A percentile compares a stretch with the other conserved stretches of the same genome.
phyloP scores from a whole-genome alignment of 2,329 filamentous ascomycete species.

The Tolypocladium paradoxum region DNA sequence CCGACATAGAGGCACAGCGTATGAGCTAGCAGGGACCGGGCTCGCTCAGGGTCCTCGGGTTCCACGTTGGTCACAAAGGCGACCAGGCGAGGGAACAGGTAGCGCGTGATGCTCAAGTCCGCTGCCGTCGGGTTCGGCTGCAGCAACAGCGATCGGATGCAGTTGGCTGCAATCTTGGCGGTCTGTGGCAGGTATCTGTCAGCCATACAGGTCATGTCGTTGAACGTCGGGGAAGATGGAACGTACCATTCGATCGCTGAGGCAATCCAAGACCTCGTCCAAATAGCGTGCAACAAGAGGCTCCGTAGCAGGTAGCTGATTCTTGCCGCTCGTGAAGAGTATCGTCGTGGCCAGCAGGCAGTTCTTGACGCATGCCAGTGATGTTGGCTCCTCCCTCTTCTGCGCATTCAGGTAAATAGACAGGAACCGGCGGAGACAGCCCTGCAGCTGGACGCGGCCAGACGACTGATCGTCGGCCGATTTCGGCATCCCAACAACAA shows the following conservation, averaged over 20 bases:
- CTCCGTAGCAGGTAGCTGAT: constrained; percentile 63
- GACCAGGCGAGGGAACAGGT: constrained; percentile 65
- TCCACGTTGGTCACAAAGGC: constrained; percentile 60
- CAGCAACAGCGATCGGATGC: constrained; percentile 73
- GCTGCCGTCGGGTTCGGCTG: constrained; percentile 50
- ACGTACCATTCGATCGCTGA: constrained; percentile 62
- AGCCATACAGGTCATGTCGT: background rate
- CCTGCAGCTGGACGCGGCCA: constrained; percentile 62
- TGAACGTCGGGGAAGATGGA: background rate
- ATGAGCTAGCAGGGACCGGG: constrained; percentile 58
- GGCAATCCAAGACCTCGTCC: constrained; percentile 73
- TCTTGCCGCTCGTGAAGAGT: constrained; percentile 70
- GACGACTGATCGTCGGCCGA: constrained; percentile 33
- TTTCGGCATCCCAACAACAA: constrained; percentile 63
- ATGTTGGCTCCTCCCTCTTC: constrained; percentile 62
- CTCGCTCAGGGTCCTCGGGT: constrained; percentile 70
- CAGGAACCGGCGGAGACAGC: constrained; percentile 72
- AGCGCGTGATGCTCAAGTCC: constrained; percentile 63
- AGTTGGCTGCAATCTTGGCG: constrained; percentile 82
- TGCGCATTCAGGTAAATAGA: constrained; percentile 68
- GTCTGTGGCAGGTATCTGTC: constrained; percentile 36
- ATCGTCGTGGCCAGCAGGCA: constrained; percentile 80
- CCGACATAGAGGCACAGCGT: constrained; percentile 64
- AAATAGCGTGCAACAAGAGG: constrained; percentile 65
- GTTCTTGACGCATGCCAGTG: constrained; percentile 85